Evolutionary conservation across 345 rosid genomes (phyloP).

Genomic region (Brassica nigra): DNA sequence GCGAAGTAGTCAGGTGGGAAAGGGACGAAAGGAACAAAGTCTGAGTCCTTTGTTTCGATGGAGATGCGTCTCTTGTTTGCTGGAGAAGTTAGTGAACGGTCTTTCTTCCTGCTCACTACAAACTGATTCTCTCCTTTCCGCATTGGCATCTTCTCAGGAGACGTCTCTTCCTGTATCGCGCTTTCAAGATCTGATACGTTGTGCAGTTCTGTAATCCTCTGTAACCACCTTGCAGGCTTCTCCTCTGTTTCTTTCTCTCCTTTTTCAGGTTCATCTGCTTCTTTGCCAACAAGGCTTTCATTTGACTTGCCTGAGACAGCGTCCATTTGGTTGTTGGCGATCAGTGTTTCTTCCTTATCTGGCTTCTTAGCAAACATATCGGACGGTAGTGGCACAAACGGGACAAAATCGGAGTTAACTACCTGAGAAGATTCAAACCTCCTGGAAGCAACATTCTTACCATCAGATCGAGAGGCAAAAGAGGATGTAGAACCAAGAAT

Average conservation of each 20-base stretch:
- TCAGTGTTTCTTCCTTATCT: conserved; percentile 40
- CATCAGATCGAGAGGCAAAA: conserved; percentile 33
- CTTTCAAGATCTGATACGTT: conserved; percentile 50
- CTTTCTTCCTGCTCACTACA: conserved; percentile 79
- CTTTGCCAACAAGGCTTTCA: conserved; percentile 24
- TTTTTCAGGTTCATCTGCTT: conserved; percentile 47
- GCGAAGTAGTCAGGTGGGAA: conserved; percentile 83
- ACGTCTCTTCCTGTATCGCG: conserved; percentile 54
- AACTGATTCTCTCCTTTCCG: conserved; percentile 78
- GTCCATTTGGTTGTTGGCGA: conserved; percentile 19
- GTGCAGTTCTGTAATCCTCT: conserved; percentile 66
- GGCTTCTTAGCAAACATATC: conserved; percentile 75
- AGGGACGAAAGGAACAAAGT: conserved; percentile 80
- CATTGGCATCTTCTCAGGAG: conserved; percentile 76
- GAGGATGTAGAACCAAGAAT: conserved; percentile 50
- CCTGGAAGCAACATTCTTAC: conserved; percentile 19
- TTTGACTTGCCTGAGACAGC: conserved; percentile 26
- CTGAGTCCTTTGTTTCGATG: conserved; percentile 56
- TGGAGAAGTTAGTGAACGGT: conserved; percentile 70
- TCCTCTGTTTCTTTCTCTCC: conserved; percentile 52
- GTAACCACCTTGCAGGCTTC: conserved; percentile 70
- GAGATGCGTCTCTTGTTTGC: conserved; percentile 61
- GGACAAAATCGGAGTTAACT: conserved; percentile 49
- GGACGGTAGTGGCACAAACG: conserved; percentile 79
- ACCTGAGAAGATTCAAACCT: conserved; percentile 37